Evolutionary conservation across 805 yeast genomes (phyloP).

Genomic region (Nakazawaea laoshanensis): DNA sequence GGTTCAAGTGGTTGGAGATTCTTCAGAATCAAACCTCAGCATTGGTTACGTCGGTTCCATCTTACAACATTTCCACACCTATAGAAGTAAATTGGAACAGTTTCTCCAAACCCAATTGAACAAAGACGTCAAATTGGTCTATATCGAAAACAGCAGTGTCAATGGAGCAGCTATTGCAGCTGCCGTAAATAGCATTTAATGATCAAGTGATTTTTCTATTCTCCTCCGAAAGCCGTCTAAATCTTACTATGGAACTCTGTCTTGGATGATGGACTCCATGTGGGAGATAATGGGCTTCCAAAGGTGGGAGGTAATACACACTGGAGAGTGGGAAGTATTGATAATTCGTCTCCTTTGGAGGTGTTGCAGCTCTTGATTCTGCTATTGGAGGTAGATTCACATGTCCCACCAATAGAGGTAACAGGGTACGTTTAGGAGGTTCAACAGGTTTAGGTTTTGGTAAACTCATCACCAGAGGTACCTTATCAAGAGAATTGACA

Average conservation of each 20-base stretch:
- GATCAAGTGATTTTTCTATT: background rate
- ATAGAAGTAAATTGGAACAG: conserved; percentile 25
- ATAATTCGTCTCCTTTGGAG: too few relatives aligned
- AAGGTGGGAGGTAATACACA: conserved; percentile 39
- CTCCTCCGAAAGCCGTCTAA: conserved; percentile 5
- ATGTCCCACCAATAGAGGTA: background rate
- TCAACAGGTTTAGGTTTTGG: too few relatives aligned
- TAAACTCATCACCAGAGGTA: too few relatives aligned
- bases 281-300: conserved; percentile 38
- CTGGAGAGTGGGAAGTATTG: conserved; percentile 36
- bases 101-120: conserved; percentile 11
- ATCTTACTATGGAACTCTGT: conserved; percentile 8
- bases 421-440: too few relatives aligned
- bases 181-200: conserved; percentile 6
- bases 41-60: conserved; percentile 48
- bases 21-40: conserved; percentile 14
- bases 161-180: conserved; percentile 52
- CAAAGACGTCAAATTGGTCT: conserved; percentile 26
- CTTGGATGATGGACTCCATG: conserved; percentile 32
- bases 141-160: conserved; percentile 37
- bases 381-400: background rate
- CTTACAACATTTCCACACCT: conserved; percentile 31
- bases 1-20: conserved; percentile 17
- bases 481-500: too few relatives aligned
- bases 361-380: too few relatives aligned